Base-by-base conservation (phyloP, 177 flowering plant species). In the Tripterygium wilfordii region DNA sequence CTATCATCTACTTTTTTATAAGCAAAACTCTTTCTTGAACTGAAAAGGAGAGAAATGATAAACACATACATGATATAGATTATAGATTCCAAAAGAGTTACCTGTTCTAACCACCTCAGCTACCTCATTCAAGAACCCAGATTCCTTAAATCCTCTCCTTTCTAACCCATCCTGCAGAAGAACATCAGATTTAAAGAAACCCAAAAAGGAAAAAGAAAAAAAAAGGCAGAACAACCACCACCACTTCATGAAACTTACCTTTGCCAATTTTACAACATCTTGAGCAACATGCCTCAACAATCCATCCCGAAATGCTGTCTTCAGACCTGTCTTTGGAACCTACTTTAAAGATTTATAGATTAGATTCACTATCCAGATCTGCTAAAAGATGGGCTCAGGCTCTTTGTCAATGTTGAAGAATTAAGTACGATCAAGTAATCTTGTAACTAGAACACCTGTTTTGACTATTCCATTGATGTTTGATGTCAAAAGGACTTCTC, bases 301-400 rank as follows among this genome's bases (percentile, higher is more conserved):
- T 42, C 95, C 95, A 78, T 83, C 96, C 26, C 96, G 78, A 51
- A 91, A 91, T 17, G 98, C 90, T 23, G 98, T 91, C 60, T 82
- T 83, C 26, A 91, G 69, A 56, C 98, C 98, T 61, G 68, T 72
- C 58, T 56, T 67, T 29, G 96, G 88, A 47, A 88, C 96, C 98
- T 91, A 61, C 14, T 24, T 32, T 31, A 42, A 5, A 41, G 17
- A 35, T 22, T 38, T 37, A 8, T 12, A 33, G 5, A 18, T 62
- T 40, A 62, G 62, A 54, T 13, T 24, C 14, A 30, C 19, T 15
- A 19, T 26, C 15, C 29, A 17, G 23, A 14, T 29, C 12, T 16
- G 3, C 8, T 5, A 17, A 35, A 21, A n/a, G 24, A 19, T 7
- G 36, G 12, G 10, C 7, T 9, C 10, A 7, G 10, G 25, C 18